A percentile compares a stretch with the other conserved stretches of the same genome.
These are phyloP conservation scores for Rugonectria rugulosa DNA, from an alignment of 2,329 filamentous ascomycete species.

Conservation along the genomic window DNA sequence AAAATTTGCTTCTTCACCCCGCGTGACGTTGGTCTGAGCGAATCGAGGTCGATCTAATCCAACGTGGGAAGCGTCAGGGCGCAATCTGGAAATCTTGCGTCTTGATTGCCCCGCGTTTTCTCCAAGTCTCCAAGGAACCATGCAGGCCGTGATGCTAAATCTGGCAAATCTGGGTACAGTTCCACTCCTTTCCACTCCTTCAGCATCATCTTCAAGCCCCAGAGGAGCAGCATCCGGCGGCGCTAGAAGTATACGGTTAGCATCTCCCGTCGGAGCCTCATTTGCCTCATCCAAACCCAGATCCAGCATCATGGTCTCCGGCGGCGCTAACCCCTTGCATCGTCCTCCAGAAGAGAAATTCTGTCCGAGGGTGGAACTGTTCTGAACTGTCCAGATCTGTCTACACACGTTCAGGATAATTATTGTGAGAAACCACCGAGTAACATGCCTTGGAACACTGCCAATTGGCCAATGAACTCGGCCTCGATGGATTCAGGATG, in stretches of 20 bases:
- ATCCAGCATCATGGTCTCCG: too few relatives aligned
- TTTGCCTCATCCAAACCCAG: too few relatives aligned
- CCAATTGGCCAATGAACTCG: constrained; percentile 32
- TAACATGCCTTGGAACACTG: constrained; percentile 29
- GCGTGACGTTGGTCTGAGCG: constrained; percentile 30
- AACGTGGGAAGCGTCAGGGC: constrained; percentile 23
- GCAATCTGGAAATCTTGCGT: constrained; percentile 24
- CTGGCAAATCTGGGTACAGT: constrained; percentile 17
- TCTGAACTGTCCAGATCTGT: constrained; percentile 22
- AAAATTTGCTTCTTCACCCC: constrained; percentile 21
- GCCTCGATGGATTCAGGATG: constrained; percentile 19
- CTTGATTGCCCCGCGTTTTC: constrained; percentile 9
- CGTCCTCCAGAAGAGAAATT: constrained; percentile 30
- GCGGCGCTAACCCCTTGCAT: constrained; percentile 34
- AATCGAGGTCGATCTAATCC: constrained; percentile 27
- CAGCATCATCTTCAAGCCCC: not conserved
- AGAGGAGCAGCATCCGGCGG: constrained; percentile 28
- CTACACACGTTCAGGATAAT: constrained; percentile 25
- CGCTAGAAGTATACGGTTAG: constrained; percentile 15
- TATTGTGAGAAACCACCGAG: constrained; percentile 26
- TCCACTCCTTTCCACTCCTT: too few relatives aligned
- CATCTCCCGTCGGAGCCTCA: not conserved
- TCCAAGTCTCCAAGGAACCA: constrained; percentile 27
- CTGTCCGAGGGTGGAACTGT: constrained; percentile 27
- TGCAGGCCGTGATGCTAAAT: constrained; percentile 33